Evolutionary conservation across 2,329 filamentous ascomycete species (phyloP).

Genomic region (Trichophyton verrucosum): DNA sequence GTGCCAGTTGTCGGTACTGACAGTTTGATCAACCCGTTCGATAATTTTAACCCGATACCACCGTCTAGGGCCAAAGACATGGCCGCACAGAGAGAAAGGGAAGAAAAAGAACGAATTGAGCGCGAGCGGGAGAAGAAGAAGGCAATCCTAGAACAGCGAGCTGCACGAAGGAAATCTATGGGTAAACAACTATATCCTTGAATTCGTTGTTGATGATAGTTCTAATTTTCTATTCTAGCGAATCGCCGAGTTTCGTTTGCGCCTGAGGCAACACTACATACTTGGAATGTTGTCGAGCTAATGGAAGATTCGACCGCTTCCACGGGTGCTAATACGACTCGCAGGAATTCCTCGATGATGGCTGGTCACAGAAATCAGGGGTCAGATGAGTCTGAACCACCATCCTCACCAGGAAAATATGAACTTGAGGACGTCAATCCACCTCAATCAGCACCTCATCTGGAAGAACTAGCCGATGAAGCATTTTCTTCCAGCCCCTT

Average conservation of each 20-base stretch:
- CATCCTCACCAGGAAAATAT: conserved; percentile 13
- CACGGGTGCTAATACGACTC: conserved; percentile 58
- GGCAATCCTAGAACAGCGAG: conserved; percentile 58
- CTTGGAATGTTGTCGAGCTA: conserved; percentile 88
- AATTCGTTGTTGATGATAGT: background rate
- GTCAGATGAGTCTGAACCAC: background rate
- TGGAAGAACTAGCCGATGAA: conserved; percentile 53
- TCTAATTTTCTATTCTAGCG: conserved; percentile 32
- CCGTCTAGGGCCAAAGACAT: conserved; percentile 42
- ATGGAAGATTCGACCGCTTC: conserved; percentile 74
- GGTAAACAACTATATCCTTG: conserved; percentile 33
- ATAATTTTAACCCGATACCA: conserved; percentile 31
- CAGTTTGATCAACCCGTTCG: conserved; percentile 38
- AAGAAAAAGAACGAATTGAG: conserved; percentile 44
- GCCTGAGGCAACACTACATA: conserved; percentile 91
- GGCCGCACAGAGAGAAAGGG: conserved; percentile 54
- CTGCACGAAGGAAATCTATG: conserved; percentile 82
- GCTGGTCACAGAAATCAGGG: background rate
- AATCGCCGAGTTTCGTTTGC: conserved; percentile 94
- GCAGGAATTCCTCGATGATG: conserved; percentile 53
- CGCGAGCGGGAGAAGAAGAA: conserved; percentile 47
- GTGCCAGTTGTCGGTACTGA: conserved; percentile 26
- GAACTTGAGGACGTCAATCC: conserved; percentile 37
- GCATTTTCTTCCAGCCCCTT: conserved; percentile 66
- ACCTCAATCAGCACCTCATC: conserved; percentile 52